Evolutionary conservation across 2,329 filamentous ascomycete species (phyloP), one percentile per base, ranked within the genome.

Genomic region (Polytolypa hystricis): DNA sequence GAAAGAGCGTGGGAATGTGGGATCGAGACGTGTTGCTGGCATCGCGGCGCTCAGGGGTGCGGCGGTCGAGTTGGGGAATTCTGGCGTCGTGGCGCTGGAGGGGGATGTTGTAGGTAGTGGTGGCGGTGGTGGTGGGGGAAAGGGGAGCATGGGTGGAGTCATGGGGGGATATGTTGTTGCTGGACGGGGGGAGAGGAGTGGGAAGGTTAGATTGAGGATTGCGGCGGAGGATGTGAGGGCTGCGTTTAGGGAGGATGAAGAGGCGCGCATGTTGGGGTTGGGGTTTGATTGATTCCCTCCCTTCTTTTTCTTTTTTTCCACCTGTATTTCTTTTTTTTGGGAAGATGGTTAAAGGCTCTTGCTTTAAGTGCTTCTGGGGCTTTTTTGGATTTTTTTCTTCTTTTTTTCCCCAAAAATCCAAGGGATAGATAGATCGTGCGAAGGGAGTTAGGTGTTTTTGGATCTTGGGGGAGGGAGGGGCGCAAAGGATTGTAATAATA

Each of bases 161-260:
- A n/a, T n/a, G n/a, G n/a, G n/a, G n/a, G n/a, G 47, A 27, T 51
- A 53, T 26, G n/a, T n/a, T n/a, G 74, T 74, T 3, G 74, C 79
- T 12, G 61, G 67, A 41, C 78, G 78, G 46, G 81, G 86, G 0
- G 89, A 96, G 55, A 71, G 91, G 29, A 85, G 84, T 15, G 89
- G 85, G 39, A 87, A 93, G 58, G 74, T 98, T 27, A 72, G 89
- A 39, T 67, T 98, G 39, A 78, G 84, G 15, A 79, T 96, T 47
- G 82, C 84, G 9, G 84, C 94, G 42, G 89, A 96, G 52, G 89
- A 98, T 61, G 77, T 98, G 18, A 81, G 81, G 54, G 73, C 85
- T 55, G 91, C 89, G 19, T 77, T 96, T 48, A 77, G 81, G 41
- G 87, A 94, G 46, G 91, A 98, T 62, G 75, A 74, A 5, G 85